Conservation (phyloP, 192 early-diverging fungal species). For the Coemansia pectinata region DNA sequence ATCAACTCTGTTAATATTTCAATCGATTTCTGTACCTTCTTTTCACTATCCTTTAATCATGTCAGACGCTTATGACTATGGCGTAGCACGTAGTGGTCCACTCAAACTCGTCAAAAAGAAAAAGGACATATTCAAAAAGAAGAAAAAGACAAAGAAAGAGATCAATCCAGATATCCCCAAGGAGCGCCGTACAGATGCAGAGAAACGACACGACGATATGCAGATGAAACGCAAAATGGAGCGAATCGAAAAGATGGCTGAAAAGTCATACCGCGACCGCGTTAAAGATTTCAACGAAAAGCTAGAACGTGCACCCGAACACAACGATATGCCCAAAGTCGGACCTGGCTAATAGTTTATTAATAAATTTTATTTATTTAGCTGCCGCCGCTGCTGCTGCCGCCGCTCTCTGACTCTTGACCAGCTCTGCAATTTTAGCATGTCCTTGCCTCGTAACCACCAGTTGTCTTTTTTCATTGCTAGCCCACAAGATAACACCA, state of each 20-base stretch:
- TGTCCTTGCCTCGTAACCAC: slow-evolving; percentile 78
- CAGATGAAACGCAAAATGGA: slow-evolving; percentile 31
- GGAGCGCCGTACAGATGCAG: slow-evolving; percentile 19
- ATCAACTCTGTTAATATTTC: neutral
- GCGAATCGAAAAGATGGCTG: slow-evolving; percentile 41
- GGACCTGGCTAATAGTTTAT: slow-evolving; percentile 26
- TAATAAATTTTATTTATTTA: neutral
- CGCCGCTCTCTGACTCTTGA: slow-evolving; percentile 20
- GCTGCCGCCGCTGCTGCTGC: neutral
- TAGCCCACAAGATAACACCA: slow-evolving; percentile 78
- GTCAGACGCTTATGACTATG: slow-evolving; percentile 45
- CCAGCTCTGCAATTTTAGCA: slow-evolving; percentile 59
- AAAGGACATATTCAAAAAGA: slow-evolving; percentile 28
- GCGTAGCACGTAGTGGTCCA: slow-evolving; percentile 30
- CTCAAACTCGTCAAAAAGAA: slow-evolving; percentile 37
- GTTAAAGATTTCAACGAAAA: slow-evolving; percentile 65
- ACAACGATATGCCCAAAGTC: slow-evolving; percentile 64
- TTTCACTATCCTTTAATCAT: neutral
- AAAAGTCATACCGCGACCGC: slow-evolving; percentile 51
- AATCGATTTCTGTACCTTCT: no score
- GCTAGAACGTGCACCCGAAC: slow-evolving; percentile 60
- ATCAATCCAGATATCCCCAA: neutral
- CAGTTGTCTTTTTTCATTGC: slow-evolving; percentile 66
- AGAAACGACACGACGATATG: slow-evolving; percentile 24
- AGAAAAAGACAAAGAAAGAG: slow-evolving; percentile 2